phyloP scores from a whole-genome alignment of 2,329 filamentous ascomycete genomes.

The Volutella citrinella region DNA sequence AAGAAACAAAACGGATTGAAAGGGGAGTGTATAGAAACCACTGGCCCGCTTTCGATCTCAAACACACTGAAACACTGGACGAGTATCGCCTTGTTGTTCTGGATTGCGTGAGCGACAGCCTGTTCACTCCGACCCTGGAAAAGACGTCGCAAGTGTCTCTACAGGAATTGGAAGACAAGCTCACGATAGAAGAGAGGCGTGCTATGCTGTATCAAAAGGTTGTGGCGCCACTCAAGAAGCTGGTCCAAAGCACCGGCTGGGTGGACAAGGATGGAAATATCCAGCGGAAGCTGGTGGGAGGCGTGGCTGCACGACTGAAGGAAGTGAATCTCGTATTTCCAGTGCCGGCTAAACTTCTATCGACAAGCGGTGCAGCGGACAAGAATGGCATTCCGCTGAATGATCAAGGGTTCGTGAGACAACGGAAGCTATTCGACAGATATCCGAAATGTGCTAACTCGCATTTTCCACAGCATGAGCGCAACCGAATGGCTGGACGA shows the following conservation, averaged over 20 bases:
- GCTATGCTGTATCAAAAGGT: conserved; percentile 1
- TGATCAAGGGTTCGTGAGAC: not conserved
- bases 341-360: no score
- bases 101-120: not conserved
- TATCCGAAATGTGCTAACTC: not conserved
- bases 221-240: not conserved
- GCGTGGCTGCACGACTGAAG: not conserved
- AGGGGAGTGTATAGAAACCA: not conserved
- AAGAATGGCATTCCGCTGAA: not conserved
- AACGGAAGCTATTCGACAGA: not conserved
- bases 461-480: not conserved
- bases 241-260: conserved; percentile 3
- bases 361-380: no score
- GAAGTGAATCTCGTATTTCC: not conserved
- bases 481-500: not conserved
- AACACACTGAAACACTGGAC: not conserved
- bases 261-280: conserved; percentile 4
- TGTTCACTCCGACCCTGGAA: not conserved
- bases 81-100: conserved; percentile 2
- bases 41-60: conserved; percentile 1
- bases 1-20: not conserved
- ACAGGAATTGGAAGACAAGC: not conserved
- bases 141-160: not conserved
- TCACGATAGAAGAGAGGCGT: conserved; percentile 4
- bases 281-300: not conserved